Conservation (phyloP, 2,329 filamentous ascomycete genomes). For the Bipolaris zeicola region DNA sequence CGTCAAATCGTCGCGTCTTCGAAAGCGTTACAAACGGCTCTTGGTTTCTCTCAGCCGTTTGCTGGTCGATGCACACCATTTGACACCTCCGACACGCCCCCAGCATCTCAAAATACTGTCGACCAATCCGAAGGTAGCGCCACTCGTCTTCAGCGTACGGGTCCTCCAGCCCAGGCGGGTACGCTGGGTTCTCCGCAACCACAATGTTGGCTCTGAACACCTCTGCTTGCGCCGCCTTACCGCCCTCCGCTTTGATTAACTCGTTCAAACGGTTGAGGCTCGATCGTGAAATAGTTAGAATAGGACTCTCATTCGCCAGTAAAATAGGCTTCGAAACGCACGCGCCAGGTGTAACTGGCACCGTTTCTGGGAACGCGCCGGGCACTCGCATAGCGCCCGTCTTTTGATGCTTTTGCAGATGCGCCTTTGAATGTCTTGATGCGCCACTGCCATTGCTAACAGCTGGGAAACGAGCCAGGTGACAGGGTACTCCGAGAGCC, state of each 20-base stretch:
- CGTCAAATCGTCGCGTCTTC: conserved; percentile 81
- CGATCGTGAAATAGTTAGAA: conserved; percentile 79
- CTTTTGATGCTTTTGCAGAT: conserved; percentile 60
- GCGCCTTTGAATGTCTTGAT: conserved; percentile 73
- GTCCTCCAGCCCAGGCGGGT: conserved; percentile 53
- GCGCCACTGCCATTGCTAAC: conserved; percentile 56
- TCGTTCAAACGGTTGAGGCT: conserved; percentile 81
- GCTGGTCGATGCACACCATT: conserved; percentile 94
- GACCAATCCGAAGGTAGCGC: conserved; percentile 69
- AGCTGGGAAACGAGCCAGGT: conserved; percentile 81
- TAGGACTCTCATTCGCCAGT: conserved; percentile 91
- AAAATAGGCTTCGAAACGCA: conserved; percentile 66
- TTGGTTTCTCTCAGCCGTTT: conserved; percentile 74
- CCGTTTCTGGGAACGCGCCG: conserved; percentile 59
- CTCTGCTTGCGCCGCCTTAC: conserved; percentile 69
- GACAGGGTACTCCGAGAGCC: conserved; percentile 77
- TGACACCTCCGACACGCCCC: conserved; percentile 88
- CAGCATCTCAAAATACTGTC: conserved; percentile 70
- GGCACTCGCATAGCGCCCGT: conserved; percentile 51
- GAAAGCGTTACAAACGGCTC: conserved; percentile 89
- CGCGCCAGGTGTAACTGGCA: conserved; percentile 56
- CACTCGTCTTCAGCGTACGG: conserved; percentile 84
- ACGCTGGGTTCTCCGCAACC: conserved; percentile 58
- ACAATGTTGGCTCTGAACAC: conserved; percentile 92
- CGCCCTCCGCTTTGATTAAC: conserved; percentile 67